phyloP scores from a whole-genome alignment of 805 yeast species.

The Lipomyces yamanashiensis region DNA sequence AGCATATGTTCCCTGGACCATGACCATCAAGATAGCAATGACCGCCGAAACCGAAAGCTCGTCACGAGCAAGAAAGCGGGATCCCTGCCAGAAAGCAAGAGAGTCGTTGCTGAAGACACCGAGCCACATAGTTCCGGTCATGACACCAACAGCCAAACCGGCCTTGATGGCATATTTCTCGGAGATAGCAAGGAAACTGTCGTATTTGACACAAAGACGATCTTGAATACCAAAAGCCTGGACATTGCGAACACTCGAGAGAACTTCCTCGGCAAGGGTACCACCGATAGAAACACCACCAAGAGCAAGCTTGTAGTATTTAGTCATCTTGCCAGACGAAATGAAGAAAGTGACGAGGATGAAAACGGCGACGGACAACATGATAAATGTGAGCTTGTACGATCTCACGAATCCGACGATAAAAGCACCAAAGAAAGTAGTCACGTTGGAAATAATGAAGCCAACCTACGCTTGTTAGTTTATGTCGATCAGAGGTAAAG shows the following conservation, averaged over 20 bases:
- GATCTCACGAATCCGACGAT: constrained; percentile 47
- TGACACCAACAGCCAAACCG: constrained; percentile 37
- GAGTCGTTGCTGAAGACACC: constrained; percentile 48
- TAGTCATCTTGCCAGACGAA: constrained; percentile 44
- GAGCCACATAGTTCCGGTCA: constrained; percentile 50
- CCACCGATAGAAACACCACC: constrained; percentile 38
- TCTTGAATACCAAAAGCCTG: constrained; percentile 52
- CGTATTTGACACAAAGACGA: constrained; percentile 45
- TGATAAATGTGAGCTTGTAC: constrained; percentile 48
- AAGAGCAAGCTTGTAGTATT: constrained; percentile 32
- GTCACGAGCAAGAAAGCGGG: constrained; percentile 48
- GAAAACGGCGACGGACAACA: constrained; percentile 45
- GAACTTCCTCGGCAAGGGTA: constrained; percentile 50
- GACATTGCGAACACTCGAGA: constrained; percentile 49
- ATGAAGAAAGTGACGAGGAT: constrained; percentile 43
- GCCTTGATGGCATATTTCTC: constrained; percentile 37
- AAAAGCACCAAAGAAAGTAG: constrained; percentile 50
- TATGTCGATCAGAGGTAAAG: constrained; percentile 34
- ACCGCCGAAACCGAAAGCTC: constrained; percentile 46
- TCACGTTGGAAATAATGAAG: constrained; percentile 46
- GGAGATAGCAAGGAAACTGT: constrained; percentile 41
- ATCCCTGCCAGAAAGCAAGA: constrained; percentile 52
- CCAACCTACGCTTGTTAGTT: constrained; percentile 31
- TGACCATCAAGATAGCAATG: constrained; percentile 43
- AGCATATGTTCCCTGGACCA: constrained; percentile 34